Evolutionary conservation across 768 basidiomycete species (phyloP).

Genomic region (Lentinula lateritia): DNA sequence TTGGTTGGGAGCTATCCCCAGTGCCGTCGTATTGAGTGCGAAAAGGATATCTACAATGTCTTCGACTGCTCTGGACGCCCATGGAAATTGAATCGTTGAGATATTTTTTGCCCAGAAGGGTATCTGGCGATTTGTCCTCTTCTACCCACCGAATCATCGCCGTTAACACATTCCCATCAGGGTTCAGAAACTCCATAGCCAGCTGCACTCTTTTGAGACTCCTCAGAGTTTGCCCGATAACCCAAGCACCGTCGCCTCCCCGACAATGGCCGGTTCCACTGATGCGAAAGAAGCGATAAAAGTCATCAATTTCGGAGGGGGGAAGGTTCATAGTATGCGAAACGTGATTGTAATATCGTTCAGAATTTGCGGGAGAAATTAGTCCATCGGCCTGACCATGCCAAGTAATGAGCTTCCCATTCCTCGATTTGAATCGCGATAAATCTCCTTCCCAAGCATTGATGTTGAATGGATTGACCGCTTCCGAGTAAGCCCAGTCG

Average conservation of each 20-base stretch:
- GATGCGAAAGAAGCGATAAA: constrained; percentile 17
- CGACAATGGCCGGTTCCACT: constrained; percentile 17
- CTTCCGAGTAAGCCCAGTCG: neutral
- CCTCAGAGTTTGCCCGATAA: constrained; percentile 8
- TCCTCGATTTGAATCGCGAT: constrained; percentile 9
- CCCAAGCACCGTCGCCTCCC: constrained; percentile 13
- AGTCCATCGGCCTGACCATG: constrained; percentile 13
- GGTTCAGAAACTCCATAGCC: neutral
- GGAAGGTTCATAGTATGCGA: constrained; percentile 12
- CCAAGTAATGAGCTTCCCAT: constrained; percentile 16
- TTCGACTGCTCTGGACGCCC: neutral
- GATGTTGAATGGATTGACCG: constrained; percentile 3
- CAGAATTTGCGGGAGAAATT: constrained; percentile 14
- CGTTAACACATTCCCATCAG: constrained; percentile 1
- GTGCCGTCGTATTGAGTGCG: neutral
- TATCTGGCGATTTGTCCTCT: constrained; percentile 4
- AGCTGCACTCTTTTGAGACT: neutral
- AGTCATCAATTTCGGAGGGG: constrained; percentile 12
- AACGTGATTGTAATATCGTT: constrained; percentile 13
- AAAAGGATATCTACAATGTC: constrained; percentile 3
- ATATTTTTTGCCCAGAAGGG: neutral
- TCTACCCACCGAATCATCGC: constrained; percentile 8
- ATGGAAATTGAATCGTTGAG: neutral
- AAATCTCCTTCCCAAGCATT: constrained; percentile 11
- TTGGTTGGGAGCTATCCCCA: neutral